These are phyloP conservation scores for Grigorovia yakushimaensis DNA, from an alignment of 805 yeast species.

Conservation along the genomic window DNA sequence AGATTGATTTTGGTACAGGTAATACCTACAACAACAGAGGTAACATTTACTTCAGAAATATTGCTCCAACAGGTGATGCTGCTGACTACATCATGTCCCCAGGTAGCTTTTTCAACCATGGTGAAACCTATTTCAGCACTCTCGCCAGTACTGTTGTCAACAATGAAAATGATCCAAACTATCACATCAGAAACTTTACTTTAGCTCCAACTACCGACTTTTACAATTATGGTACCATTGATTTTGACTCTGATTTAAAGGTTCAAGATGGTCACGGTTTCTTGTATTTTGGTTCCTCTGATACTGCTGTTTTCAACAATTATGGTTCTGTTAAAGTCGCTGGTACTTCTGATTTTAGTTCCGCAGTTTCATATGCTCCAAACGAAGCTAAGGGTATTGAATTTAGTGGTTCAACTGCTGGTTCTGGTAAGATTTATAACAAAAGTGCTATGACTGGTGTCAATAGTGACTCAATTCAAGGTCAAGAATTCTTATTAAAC, in stretches of 20 bases:
- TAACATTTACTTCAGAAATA: not conserved
- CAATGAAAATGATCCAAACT: not conserved
- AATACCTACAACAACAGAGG: not conserved
- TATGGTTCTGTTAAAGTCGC: no score
- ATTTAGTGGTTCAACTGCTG: not conserved
- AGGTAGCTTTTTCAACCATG: not conserved
- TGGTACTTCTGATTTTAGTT: no score
- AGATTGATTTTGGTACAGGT: not conserved
- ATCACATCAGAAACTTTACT: not conserved
- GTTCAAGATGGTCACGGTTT: no score
- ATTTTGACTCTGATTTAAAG: no score
- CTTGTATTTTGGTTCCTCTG: no score
- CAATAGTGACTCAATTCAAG: not conserved
- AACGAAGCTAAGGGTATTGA: not conserved
- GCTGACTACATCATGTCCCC: not conserved
- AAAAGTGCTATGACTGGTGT: not conserved
- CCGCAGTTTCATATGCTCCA: no score
- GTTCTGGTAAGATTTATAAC: not conserved
- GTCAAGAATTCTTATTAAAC: not conserved
- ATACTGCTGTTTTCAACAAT: no score
- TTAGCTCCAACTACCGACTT: not conserved
- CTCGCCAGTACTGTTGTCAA: no score
- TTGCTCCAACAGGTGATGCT: not conserved
- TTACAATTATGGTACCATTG: no score
- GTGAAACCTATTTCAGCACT: not conserved